phyloP scores from a whole-genome alignment of 2,329 filamentous ascomycete genomes.

The Clarireedia hainanense region DNA sequence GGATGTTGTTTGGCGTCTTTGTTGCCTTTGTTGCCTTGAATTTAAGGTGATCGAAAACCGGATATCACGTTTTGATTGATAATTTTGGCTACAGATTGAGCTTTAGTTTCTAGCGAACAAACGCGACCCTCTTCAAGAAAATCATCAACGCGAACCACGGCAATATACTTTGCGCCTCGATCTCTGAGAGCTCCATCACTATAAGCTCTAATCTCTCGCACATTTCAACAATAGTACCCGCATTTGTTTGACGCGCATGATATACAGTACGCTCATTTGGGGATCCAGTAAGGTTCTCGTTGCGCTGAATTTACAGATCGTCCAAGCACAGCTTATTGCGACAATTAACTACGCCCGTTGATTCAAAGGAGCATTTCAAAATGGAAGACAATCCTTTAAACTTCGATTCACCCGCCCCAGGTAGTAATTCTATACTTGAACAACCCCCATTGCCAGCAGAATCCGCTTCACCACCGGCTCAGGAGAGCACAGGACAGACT shows the following conservation, averaged over 20 bases:
- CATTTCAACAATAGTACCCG: background rate
- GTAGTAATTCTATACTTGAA: conserved; percentile 47
- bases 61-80: background rate
- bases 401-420: conserved; percentile 50
- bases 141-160: conserved; percentile 9
- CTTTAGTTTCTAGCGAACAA: background rate
- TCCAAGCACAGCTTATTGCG: conserved; percentile 21
- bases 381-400: conserved; percentile 53
- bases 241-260: conserved; percentile 8
- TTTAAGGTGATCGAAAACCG: background rate
- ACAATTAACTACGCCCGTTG: conserved; percentile 22
- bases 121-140: conserved; percentile 7
- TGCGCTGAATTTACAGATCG: conserved; percentile 11
- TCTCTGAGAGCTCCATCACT: background rate
- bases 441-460: conserved; percentile 46
- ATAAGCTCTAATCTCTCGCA: background rate
- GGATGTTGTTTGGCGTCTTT: background rate
- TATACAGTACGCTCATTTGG: conserved; percentile 11
- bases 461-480: conserved; percentile 18
- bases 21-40: background rate
- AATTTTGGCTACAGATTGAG: conserved; percentile 8
- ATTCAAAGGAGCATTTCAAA: conserved; percentile 18
- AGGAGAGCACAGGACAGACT: conserved; percentile 27
- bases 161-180: conserved; percentile 9
- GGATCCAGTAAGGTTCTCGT: conserved; percentile 8